Conservation (phyloP, 306 rosid genomes). For the Hippophae tibetana region DNA sequence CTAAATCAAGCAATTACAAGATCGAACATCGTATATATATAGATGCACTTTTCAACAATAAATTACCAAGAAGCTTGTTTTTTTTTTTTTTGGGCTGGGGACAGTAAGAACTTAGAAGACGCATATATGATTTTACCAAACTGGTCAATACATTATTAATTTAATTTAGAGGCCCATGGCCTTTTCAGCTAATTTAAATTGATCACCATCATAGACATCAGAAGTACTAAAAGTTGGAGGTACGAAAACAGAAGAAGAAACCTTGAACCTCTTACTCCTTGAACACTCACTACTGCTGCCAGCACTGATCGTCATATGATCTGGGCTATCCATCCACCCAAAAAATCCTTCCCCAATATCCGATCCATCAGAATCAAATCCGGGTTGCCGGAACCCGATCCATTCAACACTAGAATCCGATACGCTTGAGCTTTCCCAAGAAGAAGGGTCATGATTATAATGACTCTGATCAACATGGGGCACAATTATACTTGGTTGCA, state of each 20-base stretch:
- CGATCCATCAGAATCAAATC: slow-evolving; percentile 43
- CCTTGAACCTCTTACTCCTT: slow-evolving; percentile 79
- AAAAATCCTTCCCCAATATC: slow-evolving; percentile 47
- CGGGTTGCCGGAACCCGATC: slow-evolving; percentile 36
- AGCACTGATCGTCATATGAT: slow-evolving; percentile 13
- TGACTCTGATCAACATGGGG: slow-evolving; percentile 26
- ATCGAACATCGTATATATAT: too few relatives aligned
- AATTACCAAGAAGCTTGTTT: too few relatives aligned
- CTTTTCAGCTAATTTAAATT: neutral
- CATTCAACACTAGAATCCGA: slow-evolving; percentile 59
- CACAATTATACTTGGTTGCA: slow-evolving; percentile 82
- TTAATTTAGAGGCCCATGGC: too few relatives aligned
- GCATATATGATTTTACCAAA: too few relatives aligned
- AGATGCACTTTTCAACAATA: too few relatives aligned
- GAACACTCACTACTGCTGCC: slow-evolving; percentile 21
- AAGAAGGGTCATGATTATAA: slow-evolving; percentile 10
- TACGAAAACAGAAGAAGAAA: slow-evolving; percentile 82
- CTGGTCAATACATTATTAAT: too few relatives aligned
- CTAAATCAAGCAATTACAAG: too few relatives aligned
- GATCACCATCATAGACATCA: slow-evolving; percentile 15
- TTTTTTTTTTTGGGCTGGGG: too few relatives aligned
- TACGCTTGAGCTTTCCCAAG: slow-evolving; percentile 44
- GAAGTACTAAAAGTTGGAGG: slow-evolving; percentile 71
- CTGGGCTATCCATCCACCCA: slow-evolving; percentile 60
- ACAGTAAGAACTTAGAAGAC: too few relatives aligned